Evolutionary conservation across 1,284 basidiomycete species (phyloP), one percentile per base, ranked within the genome.

Genomic region (Puccinia polysora): DNA sequence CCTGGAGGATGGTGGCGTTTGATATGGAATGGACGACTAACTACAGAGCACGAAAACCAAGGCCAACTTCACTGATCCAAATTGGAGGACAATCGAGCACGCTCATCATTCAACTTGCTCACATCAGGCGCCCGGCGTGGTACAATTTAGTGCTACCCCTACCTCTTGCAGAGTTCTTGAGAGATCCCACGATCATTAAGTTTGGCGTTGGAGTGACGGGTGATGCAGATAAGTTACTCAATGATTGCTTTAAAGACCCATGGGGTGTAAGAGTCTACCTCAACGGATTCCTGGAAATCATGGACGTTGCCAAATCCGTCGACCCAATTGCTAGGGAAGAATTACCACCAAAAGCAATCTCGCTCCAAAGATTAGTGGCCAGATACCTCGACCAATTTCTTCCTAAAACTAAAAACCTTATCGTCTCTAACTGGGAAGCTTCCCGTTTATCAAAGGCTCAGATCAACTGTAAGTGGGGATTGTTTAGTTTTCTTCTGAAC

Each of bases 1-100:
- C 59, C 8, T 12, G 14, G 15, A 56, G 53, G 49, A 28, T 55
- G 10, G 34, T 68, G 4, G 53, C 53, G 15, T 68, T 68, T 45
- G 65, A 68, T 14, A 68, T 68, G 55, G 65, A 68, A 38, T 68
- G 65, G 65, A 18, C 15, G 32, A 38, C 36, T 14, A 55, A 68
- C 23, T 56, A 34, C 32, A 36, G 55, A 5, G n/a, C 32, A 4
- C 36, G 45, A 15, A 58, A 58, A 18, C 10, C 52, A 18, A 23
- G 65, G 6, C 52, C 65, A 7, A 68, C 55, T 8, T 68, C 65
- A 10, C 38, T 68, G 43, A 58, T 68, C 12, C 65, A 68, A 43
- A 47, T 68, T 25, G 49, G 50, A 20, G 65, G 65, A 14, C 20
- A 58, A 36, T 20, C 53, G 5, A 68, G 43, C 30, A 55, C 40